Base-by-base conservation (phyloP, 768 basidiomycete genomes). In the Mycena haematopus region DNA sequence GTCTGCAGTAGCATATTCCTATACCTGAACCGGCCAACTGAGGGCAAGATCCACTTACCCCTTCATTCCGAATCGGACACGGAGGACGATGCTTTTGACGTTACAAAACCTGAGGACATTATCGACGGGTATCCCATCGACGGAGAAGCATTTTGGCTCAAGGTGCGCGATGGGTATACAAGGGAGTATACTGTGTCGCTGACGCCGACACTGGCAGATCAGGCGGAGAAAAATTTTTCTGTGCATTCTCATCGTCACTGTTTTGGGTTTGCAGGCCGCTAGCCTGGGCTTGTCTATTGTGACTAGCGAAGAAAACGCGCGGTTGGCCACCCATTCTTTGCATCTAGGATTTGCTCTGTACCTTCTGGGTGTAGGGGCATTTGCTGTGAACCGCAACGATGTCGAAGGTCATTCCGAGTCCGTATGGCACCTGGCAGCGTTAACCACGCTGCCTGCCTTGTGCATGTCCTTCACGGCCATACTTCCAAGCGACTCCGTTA, bases 21-120 rank as follows among this genome's bases (percentile, higher is more conserved):
- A 55, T 78, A 75, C 68, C 65, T 84, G 27, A 77, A 76, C 8
- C 69, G 77, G 33, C 74, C 78, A 3, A 73, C 67, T 46, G 80
- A 82, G 33, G 84, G 83, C 35, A 84, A 84, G 71, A 82, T 88
- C 58, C 75, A 80, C 56, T 79, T 89, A 19, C 81, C 82, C 42
- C 68, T 73, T 11, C 69, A 74, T 60, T 68, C 71, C 15, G 70
- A 69, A 7, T 73, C 74, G 17, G 69, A 69, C 19, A 68, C 44
- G 62, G 62, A 54, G 62, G 54, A 72, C 14, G 90, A 91, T 68
- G 86, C 88, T 13, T 91, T 90, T 70, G 84, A 86, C 70, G 87
- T 94, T n/a, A 83, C 86, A 21, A 85, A 71, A n/a, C 84, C 86
- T 10, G 88, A 89, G 71, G 92, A 94, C 67, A 66, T 84, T 36